These are phyloP conservation scores for Fusarium oxysporum DNA, from an alignment of 2,329 filamentous ascomycete species.

Conservation along the genomic window DNA sequence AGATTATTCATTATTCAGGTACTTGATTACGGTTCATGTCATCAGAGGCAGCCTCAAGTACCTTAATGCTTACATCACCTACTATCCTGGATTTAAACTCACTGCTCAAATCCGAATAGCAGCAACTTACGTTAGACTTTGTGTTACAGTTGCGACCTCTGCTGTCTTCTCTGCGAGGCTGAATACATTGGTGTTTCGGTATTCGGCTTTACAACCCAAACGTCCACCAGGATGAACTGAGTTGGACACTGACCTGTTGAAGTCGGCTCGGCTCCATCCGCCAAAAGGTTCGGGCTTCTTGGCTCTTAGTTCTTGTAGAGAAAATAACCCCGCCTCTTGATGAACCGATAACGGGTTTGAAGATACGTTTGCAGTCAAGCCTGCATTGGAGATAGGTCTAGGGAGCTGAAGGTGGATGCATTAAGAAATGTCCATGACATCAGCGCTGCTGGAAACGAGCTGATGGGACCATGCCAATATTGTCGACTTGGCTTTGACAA, in stretches of 20 bases:
- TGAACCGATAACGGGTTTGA: slow-evolving; percentile 26
- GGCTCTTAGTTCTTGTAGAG: neutral
- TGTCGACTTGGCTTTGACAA: neutral
- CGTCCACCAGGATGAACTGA: neutral
- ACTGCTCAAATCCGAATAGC: neutral
- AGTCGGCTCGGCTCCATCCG: slow-evolving; percentile 28
- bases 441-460: slow-evolving; percentile 6
- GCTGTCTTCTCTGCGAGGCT: slow-evolving; percentile 1
- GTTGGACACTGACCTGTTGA: slow-evolving; percentile 2
- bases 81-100: slow-evolving; percentile 12
- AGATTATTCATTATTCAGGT: neutral
- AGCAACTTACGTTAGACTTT: slow-evolving; percentile 6
- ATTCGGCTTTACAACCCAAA: slow-evolving; percentile 12
- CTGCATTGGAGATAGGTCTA: slow-evolving; percentile 18
- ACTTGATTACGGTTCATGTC: slow-evolving; percentile 10
- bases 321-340: slow-evolving; percentile 27
- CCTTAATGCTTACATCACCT: slow-evolving; percentile 33
- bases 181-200: slow-evolving; percentile 12
- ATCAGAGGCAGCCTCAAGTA: slow-evolving; percentile 1
- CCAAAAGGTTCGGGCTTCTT: slow-evolving; percentile 2
- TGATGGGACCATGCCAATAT: slow-evolving; percentile 8
- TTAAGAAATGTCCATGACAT: slow-evolving; percentile 26
- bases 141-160: slow-evolving; percentile 6
- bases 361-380: slow-evolving; percentile 23
- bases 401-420: slow-evolving; percentile 18